Evolutionary conservation across 257 asterid species (phyloP), one percentile per base, ranked within the genome.

Genomic region (Paraleonurus japonicus): DNA sequence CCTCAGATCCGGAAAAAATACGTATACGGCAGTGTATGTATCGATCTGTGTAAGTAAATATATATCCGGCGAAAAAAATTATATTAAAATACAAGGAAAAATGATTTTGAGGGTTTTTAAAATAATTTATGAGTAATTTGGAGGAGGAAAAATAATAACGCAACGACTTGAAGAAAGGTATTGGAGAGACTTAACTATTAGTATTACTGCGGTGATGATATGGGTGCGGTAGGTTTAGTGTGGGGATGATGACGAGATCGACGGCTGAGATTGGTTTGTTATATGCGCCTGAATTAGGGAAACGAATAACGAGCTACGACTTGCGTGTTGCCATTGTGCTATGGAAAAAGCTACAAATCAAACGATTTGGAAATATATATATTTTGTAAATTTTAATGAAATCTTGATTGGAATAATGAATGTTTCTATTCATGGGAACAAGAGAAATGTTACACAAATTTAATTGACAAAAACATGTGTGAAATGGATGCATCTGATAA

Each of bases 1-100:
- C 24, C 85, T 82, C 96, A 89, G 94, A 89, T 89, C 96, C 91
- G 89, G 82, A 62, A 76, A 58, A 68, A 71, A 79, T 77, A 81
- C 77, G 77, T 81, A 83, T 22, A 80, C 74, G 57, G 15, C 74
- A 61, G 33, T 71, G 75, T 72, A 61, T 75, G 53, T 84, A 69
- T 79, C 81, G 70, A 66, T 76, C 65, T 22, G 22, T 23, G 23
- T 39, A 45, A 70, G 62, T 69, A 43, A 28, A 74, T 65, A 67
- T 70, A 70, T 77, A 76, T 74, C 51, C 76, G 43, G 71, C 67
- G 48, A 67, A 71, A 77, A 50, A 22, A 63, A 71, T 47, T 67
- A 67, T 45, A 53, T 70, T 37, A 62, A 71, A 66, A 39, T 57
- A 19, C 5, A 27, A 13, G 5, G 9, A 55, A 80, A 64, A 7